These are phyloP conservation scores for Mycena alexandri DNA, from an alignment of 768 basidiomycete species.

Conservation along the genomic window DNA sequence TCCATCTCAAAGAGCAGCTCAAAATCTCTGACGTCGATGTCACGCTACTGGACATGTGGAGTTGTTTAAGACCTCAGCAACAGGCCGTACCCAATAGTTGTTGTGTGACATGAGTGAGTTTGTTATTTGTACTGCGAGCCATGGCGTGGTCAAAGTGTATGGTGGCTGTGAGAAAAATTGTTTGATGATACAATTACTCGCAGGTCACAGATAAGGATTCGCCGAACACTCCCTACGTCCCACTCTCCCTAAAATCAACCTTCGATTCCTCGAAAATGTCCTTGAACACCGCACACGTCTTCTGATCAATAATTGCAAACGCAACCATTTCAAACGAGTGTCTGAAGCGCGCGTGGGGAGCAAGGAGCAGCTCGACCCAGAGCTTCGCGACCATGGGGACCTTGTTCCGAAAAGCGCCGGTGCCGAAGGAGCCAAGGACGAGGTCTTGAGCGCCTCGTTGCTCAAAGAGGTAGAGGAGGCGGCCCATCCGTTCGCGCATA, in stretches of 20 bases:
- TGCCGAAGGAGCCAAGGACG: slow-evolving; percentile 83
- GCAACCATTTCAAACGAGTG: slow-evolving; percentile 71
- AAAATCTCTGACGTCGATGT: no score
- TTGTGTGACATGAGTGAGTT: no score
- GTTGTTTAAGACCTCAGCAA: no score
- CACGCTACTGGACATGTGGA: no score
- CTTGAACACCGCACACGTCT: slow-evolving; percentile 54
- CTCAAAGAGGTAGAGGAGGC: slow-evolving; percentile 76
- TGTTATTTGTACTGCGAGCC: no score
- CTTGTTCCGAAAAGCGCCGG: slow-evolving; percentile 80
- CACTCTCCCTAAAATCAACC: slow-evolving; percentile 29
- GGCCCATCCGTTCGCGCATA: slow-evolving; percentile 81
- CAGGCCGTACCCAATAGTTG: no score
- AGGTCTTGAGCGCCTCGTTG: slow-evolving; percentile 68
- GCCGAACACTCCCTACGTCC: slow-evolving; percentile 2
- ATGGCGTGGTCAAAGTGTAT: no score
- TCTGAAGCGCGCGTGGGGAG: slow-evolving; percentile 64
- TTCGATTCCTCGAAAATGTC: slow-evolving; percentile 33
- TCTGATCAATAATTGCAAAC: slow-evolving; percentile 73
- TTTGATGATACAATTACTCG: no score
- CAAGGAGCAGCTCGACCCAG: slow-evolving; percentile 73
- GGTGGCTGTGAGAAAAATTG: no score
- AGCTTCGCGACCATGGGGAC: slow-evolving; percentile 68
- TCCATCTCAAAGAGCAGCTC: no score
- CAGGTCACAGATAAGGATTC: no score